Base-by-base conservation (phyloP, 2,329 filamentous ascomycete genomes). In the Ambrosiella xylebori region DNA sequence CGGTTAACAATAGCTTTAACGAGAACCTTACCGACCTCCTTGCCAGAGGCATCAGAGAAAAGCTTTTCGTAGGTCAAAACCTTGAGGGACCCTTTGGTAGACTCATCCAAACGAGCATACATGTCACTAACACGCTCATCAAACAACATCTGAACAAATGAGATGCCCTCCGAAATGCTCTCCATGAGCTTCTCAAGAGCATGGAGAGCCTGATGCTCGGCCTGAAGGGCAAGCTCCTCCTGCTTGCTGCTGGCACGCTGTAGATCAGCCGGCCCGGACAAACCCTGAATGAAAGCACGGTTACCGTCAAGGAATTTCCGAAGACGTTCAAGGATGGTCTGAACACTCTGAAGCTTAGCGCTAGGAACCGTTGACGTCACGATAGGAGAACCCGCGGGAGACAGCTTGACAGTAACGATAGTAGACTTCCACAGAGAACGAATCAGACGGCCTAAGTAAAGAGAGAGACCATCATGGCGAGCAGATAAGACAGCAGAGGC, bases 1-100 rank as follows among this genome's bases (percentile, higher is more conserved):
- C 90, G 84, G 69, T 97, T 97, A 57, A 98, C 93, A 65, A 98
- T 97, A 0, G 91, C 89, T 69, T 97, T 98, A 59, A 98, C 93
- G 1, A 98, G 76, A 58, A 95, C 80, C 69, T 95, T 96, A 2
- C 91, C 94, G 27, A 97, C 79, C 9, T 95, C 88, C 64, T 88
- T 88, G 38, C 93, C 93, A 15, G 82, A 77, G 5, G 77, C 71
- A 47, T 85, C 82, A 3, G 88, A 86, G 68, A 98, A 97, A 0
- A 98, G 79, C 51, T 81, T 79, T 68, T 97, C 88, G 66, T 88
- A 98, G 0, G 88, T 96, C 57, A 98, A 76, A 40, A 84, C 79
- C 60, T 80, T 78, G 56, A 95, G 81, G 60, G 82, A 79, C 62
- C 83, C 76, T 61, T 84, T 84, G 0, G 84, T 78, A 0, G 76